Evolutionary conservation across 2,329 filamentous ascomycete genomes (phyloP), one percentile per base, ranked within the genome.

Genomic region (Dactylonectria macrodidyma): DNA sequence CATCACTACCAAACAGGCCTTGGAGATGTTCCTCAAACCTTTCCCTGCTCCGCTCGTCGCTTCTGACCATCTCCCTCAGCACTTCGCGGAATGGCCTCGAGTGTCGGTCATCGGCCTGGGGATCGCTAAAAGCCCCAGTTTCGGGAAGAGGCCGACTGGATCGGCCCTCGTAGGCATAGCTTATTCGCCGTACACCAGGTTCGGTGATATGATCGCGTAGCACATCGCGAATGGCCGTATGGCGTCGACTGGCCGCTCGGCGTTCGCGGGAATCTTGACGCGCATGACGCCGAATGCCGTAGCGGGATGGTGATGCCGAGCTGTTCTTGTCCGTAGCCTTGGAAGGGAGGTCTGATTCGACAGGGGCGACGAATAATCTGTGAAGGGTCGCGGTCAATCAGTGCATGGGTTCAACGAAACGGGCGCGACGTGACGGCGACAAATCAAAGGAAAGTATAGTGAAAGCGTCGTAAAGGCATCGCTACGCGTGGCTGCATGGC

Each of bases 351-450:
- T 85, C 83, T 55, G 84, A 84, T 71, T 85, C 82, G 70, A 84
- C 80, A 38, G 83, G 84, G 44, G 84, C 82, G 60, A 85, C 75
- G 69, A 85, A 87, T 36, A 86, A 77, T 69, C 85, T 87, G 68
- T 30, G 63, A 59, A 51, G 48, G 59, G 36, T 41, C 61, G 62
- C 38, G 58, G 62, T 68, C 55, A 65, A 65, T 73, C 62, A 76
- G 71, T 60, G 52, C 51, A 67, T 47, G 46, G 34, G 51, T 33
- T 64, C 41, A 44, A 38, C 38, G 26, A 66, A 50, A 65, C 62
- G 34, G 62, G 62, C 65, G 52, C 52, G 65, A 61, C 60, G 69
- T 62, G 65, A 67, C 62, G 51, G 64, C 55, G 51, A 59, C 61
- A 62, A 62, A 41, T 36, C 33, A 66, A 65, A 59, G 55, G 24